These are phyloP conservation scores for Magnusiomyces fungicola DNA, from an alignment of 1,139 yeast genomes.

Conservation along the genomic window DNA sequence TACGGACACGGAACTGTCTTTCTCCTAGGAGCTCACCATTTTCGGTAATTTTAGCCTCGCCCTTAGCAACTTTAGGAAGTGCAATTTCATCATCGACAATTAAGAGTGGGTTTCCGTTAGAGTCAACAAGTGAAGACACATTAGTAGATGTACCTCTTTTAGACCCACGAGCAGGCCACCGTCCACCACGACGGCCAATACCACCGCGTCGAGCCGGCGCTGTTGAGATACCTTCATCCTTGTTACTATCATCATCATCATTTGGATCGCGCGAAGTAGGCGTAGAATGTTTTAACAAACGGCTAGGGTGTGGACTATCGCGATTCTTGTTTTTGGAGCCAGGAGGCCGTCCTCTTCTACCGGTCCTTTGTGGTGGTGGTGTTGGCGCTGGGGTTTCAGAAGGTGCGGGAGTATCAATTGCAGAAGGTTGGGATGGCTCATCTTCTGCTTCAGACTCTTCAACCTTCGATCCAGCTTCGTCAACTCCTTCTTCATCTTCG, in stretches of 20 bases:
- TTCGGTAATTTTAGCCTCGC: constrained; percentile 63
- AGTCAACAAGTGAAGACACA: constrained; percentile 30
- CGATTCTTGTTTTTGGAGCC: constrained; percentile 22
- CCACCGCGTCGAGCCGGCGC: constrained; percentile 20
- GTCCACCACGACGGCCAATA: constrained; percentile 22
- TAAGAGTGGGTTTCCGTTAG: constrained; percentile 41
- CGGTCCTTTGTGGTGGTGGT: constrained; percentile 9
- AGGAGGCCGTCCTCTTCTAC: constrained; percentile 34
- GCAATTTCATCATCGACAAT: constrained; percentile 74
- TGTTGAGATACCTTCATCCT: constrained; percentile 6
- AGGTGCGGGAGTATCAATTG: background rate
- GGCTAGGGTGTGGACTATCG: constrained; percentile 10
- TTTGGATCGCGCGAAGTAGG: background rate
- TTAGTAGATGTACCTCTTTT: constrained; percentile 20
- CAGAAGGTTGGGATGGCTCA: background rate
- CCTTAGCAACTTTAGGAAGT: constrained; percentile 74
- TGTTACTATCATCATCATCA: constrained; percentile 18
- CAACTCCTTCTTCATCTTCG: background rate
- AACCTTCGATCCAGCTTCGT: no score
- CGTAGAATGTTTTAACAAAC: constrained; percentile 16
- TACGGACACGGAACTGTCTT: constrained; percentile 72
- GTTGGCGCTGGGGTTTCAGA: background rate
- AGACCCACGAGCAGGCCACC: constrained; percentile 20
- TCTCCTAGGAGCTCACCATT: constrained; percentile 67
- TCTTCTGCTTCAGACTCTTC: background rate